phyloP scores from a whole-genome alignment of 2,329 filamentous ascomycete species.

The Ambrosiella beaveri region DNA sequence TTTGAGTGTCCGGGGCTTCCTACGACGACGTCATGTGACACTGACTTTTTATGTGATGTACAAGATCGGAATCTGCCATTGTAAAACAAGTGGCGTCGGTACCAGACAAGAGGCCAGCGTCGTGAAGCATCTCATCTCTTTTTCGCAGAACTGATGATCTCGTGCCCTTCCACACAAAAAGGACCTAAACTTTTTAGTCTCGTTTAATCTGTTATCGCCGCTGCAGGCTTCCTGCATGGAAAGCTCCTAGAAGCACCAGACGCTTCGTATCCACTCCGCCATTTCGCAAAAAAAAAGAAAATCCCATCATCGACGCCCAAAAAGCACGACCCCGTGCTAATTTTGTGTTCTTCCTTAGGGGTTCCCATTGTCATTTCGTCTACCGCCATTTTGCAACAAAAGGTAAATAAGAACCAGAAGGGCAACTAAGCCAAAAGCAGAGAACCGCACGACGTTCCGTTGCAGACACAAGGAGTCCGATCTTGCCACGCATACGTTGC shows the following conservation, averaged over 20 bases:
- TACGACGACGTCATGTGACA: too few species aligned
- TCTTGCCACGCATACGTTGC: constrained; percentile 1
- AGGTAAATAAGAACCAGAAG: too few species aligned
- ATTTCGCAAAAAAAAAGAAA: not conserved
- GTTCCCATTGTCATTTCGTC: not conserved
- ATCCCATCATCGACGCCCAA: not conserved
- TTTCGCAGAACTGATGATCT: not conserved
- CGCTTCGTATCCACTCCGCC: not conserved
- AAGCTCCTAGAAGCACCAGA: not conserved
- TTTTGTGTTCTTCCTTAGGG: not conserved
- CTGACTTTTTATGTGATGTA: too few species aligned
- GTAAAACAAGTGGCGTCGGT: too few species aligned
- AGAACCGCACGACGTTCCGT: not conserved
- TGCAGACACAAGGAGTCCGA: not conserved
- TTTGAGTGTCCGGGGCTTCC: too few species aligned
- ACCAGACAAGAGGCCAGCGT: too few species aligned
- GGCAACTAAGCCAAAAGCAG: too few species aligned
- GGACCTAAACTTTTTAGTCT: not conserved
- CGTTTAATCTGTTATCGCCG: not conserved
- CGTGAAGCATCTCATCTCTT: not conserved
- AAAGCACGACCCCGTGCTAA: not conserved
- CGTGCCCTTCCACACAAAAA: not conserved
- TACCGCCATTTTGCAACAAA: not conserved
- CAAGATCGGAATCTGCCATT: too few species aligned
- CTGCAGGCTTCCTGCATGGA: not conserved